Base-by-base conservation (phyloP, 2,329 filamentous ascomycete genomes). In the Magnaporthiopsis incrustans region DNA sequence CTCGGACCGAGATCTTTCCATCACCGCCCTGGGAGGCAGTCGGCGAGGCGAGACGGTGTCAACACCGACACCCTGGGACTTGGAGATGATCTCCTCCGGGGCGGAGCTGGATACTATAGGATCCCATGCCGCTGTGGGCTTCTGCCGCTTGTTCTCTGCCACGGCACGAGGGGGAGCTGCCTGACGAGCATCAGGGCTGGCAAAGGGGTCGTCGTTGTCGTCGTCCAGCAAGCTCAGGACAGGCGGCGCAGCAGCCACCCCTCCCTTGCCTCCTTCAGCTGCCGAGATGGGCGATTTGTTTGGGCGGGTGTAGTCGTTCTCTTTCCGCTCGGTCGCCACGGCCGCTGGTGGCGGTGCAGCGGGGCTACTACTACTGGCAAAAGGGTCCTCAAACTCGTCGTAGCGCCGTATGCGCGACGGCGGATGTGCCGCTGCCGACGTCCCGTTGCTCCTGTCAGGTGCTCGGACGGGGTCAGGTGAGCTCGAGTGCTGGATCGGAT, bases 41-140 rank as follows among this genome's bases (percentile, higher is more conserved):
- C 38, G 38, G 38, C 14, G 38, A 18, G 38, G 38, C 38, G 38
- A 44, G 38, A 44, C 38, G 38, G 38, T 18, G 38, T 15, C 38
- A 18, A 44, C 14, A 18, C 38, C 38, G 38, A 12, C 38, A 18
- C 38, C 11, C 38, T 15, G 38, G 14, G 38, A 44, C 15, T 44
- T 44, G 11, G 38, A 44, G 14, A 18, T 44, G 1, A 18, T 12
- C 38, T 44, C 58, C 59, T 82, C 77, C 1, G 81, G 82, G 4
- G 80, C 81, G 1, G 80, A 83, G 69, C 81, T 84, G 0, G 81
- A 84, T 62, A 44, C 18, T 18, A 83, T 83, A 0, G 79, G 81
- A 68, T 82, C 80, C 80, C 79, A 82, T 0, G 73, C 71, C 3
- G 69, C 70, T 5, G 71, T 68, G 5, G 38, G 38, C 14, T 44